phyloP scores from a whole-genome alignment of 2,329 filamentous ascomycete genomes.

The Dactylellina haptotyla region DNA sequence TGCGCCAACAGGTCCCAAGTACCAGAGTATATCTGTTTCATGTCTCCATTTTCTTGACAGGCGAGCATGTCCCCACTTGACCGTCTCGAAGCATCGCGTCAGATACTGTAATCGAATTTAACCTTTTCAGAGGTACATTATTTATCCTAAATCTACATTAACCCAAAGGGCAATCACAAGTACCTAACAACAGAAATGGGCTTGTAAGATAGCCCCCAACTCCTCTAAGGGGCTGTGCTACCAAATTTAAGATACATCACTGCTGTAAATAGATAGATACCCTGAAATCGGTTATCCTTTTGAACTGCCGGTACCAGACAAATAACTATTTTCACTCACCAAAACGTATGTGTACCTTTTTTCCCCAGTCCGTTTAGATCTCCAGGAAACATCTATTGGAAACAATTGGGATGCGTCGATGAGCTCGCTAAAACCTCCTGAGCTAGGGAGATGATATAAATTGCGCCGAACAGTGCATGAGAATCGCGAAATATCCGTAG shows the following conservation, averaged over 20 bases:
- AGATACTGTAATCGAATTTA: constrained; percentile 23
- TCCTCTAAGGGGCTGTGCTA: constrained; percentile 40
- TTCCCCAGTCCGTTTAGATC: background rate
- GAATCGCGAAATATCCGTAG: background rate
- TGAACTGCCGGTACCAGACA: constrained; percentile 19
- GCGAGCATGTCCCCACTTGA: constrained; percentile 7
- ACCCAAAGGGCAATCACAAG: background rate
- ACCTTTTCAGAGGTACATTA: constrained; percentile 13
- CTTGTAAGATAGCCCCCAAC: constrained; percentile 5
- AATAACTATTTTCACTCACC: background rate
- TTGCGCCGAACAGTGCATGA: constrained; percentile 14
- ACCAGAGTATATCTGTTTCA: constrained; percentile 42
- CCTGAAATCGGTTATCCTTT: constrained; percentile 1
- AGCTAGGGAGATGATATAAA: background rate
- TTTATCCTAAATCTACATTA: constrained; percentile 41
- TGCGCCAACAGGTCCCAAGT: constrained; percentile 8
- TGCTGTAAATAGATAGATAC: constrained; percentile 49
- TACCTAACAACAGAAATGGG: constrained; percentile 22
- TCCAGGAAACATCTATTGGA: constrained; percentile 3
- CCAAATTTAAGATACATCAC: constrained; percentile 28
- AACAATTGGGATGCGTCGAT: background rate
- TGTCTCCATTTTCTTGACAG: constrained; percentile 20
- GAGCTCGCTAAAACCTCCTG: background rate
- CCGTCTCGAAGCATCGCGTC: background rate
- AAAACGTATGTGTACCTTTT: background rate